Base-by-base conservation (phyloP, 202 grass and related monocot species). In the Zizania palustris region DNA sequence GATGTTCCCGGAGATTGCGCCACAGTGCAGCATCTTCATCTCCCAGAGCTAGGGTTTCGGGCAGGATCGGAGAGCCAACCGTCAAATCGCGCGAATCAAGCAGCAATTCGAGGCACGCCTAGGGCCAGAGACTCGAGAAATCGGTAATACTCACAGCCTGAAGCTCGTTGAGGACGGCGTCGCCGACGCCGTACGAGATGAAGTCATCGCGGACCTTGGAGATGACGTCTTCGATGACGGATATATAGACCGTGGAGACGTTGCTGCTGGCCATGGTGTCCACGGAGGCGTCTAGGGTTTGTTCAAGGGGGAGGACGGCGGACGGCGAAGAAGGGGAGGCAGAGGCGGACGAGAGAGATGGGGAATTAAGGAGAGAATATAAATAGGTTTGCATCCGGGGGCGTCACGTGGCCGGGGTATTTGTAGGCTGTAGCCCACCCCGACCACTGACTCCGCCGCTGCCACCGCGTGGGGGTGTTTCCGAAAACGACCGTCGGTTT, bases 321-420 rank as follows among this genome's bases (percentile, higher is more conserved):
- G 65, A 77, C 21, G 16, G 38, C 28, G 46, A 62, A 16, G 42
- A 39, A 56, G 16, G 43, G 39, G 3, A 49, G 53, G 49, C 16
- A 62, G 65, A 67, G 66, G 85, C 85, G 88, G 87, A 86, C 77
- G 79, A 88, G 63, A 90, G 56, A 77, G 79, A 61, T 14, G 53
- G 50, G 85, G 66, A 81, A 82, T 97, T 91, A 91, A 93, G 84
- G 73, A 83, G 77, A 91, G 84, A 91, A 93, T 91, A 93, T 97
- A 97, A 97, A 97, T 97, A 97, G 86, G 90, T 97, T 97, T 91
- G 93, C 86, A 88, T 97, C 93, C 93, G 86, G 73, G 75, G 81
- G 81, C 73, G 81, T 80, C 92, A 95, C 83, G 89, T 91, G 92
- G 80, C 54, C 54, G 61, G 48, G 28, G 80, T 80, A 83, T 80